phyloP scores from a whole-genome alignment of 257 asterid genomes.

The Henckelia pumila region DNA sequence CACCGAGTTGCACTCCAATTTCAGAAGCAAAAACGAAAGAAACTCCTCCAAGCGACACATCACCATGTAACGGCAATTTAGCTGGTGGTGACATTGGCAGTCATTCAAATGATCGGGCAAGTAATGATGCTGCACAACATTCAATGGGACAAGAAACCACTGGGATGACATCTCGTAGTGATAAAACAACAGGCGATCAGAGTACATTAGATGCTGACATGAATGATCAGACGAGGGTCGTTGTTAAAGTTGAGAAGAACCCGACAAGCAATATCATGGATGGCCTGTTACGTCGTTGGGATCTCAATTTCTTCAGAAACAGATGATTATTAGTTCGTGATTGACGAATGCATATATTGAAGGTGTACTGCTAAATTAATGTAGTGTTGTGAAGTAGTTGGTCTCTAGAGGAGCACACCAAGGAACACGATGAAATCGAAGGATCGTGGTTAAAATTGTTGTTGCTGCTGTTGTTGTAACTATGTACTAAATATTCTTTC shows the following conservation, averaged over 20 bases:
- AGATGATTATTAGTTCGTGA: constrained; percentile 35
- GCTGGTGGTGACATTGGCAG: constrained; percentile 5
- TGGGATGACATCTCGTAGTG: constrained; percentile 21
- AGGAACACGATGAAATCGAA: constrained; percentile 21
- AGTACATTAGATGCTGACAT: constrained; percentile 39
- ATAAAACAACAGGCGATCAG: constrained; percentile 29
- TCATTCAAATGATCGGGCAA: constrained; percentile 10
- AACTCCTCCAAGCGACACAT: constrained; percentile 23
- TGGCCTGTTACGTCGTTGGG: constrained; percentile 87
- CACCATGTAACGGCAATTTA: constrained; percentile 9
- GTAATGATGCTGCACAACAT: background rate
- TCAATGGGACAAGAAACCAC: constrained; percentile 32
- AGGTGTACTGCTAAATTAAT: constrained; percentile 9
- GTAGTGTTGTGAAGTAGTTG: constrained; percentile 22
- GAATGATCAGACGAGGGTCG: constrained; percentile 59
- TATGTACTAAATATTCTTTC: constrained; percentile 30
- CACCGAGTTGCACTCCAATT: constrained; percentile 15
- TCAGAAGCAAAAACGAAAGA: constrained; percentile 19
- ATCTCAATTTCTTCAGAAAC: constrained; percentile 66
- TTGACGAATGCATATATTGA: constrained; percentile 17
- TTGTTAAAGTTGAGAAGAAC: constrained; percentile 65
- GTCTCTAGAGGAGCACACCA: constrained; percentile 24
- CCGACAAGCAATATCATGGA: constrained; percentile 62
- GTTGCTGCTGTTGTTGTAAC: constrained; percentile 21
- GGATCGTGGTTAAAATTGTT: background rate